Base-by-base conservation (phyloP, 495 filamentous ascomycete genomes). In the Penicillium robsamsonii region DNA sequence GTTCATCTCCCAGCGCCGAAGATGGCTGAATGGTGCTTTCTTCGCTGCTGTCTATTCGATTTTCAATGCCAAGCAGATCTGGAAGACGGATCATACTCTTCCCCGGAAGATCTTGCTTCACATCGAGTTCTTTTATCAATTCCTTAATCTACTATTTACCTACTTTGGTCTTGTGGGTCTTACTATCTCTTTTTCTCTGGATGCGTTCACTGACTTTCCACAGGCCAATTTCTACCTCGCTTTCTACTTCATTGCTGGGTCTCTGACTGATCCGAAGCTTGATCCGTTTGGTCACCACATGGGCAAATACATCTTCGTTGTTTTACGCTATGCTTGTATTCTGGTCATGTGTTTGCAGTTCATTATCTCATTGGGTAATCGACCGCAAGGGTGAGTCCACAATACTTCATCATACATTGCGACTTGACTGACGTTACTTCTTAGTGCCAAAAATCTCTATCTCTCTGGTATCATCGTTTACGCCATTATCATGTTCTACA, bases 11-110 rank as follows among this genome's bases (percentile, higher is more conserved):
- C 95, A 99, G 68, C 86, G 95, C 52, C 82, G 95, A 57, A 83
- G 95, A 63, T 99, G 94, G 95, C 84, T 99, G 24, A 99, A 99
- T 71, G 95, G 95, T 63, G 95, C 95, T 52, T 97, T 97, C 79
- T 99, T 99, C 71, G 95, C 95, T 1, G 94, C 95, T 52, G 92
- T 96, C 41, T 99, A 97, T 75, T 97, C 94, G 5, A 86, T 97
- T 9, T 87, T 96, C 46, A 95, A 99, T 74, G 94, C 93, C 61
- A 83, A 78, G 52, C 95, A 97, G 75, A 84, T 99, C 68, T 97
- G 94, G 93, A 69, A 69, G 50, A 99, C 95, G 12, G 94, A 97
- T 71, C 95, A 99, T 70, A 94, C 90, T 3, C 54, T 96, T 10
- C 75, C 84, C 18, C 87, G 95, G 45, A 99, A 99, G 71, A 80